Base-by-base conservation (phyloP, 163 green algal genomes). In the Trebouxiophyceae sp. region DNA sequence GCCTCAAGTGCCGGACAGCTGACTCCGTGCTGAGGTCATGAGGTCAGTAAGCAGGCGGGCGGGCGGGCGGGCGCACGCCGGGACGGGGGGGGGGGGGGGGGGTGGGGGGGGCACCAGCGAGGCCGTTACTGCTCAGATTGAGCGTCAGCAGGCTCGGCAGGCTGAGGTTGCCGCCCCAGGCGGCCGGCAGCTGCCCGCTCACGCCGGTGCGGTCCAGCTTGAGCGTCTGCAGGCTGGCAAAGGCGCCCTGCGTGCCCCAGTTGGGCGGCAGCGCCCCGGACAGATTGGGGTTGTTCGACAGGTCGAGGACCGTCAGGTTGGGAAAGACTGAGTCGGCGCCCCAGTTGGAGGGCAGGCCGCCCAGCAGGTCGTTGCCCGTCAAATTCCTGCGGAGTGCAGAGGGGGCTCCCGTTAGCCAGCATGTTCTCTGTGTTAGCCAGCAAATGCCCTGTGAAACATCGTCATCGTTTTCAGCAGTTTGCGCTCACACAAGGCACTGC, bases 331-430 rank as follows among this genome's bases (percentile, higher is more conserved):
- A 24, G 31, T 67, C 39, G 3, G n/a, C 55, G 27, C 58, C 68
- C 73, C 73, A 79, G 6, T 28, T 50, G 3, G 56, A 31, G 1
- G 68, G 61, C 60, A 79, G 56, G 2, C 22, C 19, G 26, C 63
- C 63, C 1, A 47, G 60, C 1, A 79, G 46, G 28, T 57, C 27
- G 60, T 79, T 79, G 44, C 28, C n/a, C 33, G 64, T 67, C 22
- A 79, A 33, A 26, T 60, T 50, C 22, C 71, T 77, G 71, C 66
- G 57, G 31, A n/a, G n/a, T n/a, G n/a, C 1, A 67, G 1, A 55
- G 30, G 31, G 27, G 3, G 47, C 30, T 16, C 33, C 33, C 8
- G 23, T 34, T 5, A 57, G n/a, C 4, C 3, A 31, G 33, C 4
- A 56, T 4, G 27, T n/a, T n/a, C n/a, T n/a, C n/a, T n/a, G n/a